These are phyloP conservation scores for Arthroderma sp. DNA, from an alignment of 2,329 filamentous ascomycete genomes.

Conservation along the genomic window DNA sequence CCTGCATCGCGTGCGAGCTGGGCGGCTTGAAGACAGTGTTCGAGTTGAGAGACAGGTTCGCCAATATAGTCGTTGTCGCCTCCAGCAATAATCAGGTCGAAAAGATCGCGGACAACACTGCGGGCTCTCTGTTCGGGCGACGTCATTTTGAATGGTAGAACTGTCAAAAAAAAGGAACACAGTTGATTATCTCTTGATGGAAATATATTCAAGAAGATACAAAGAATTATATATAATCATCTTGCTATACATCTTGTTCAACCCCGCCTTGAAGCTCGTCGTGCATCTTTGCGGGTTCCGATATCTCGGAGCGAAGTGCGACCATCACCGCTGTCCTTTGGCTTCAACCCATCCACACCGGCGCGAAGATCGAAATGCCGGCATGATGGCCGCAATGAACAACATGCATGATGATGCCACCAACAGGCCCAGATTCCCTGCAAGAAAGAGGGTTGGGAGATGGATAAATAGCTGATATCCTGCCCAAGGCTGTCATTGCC, in stretches of 20 bases:
- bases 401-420: background rate
- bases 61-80: conserved; percentile 19
- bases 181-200: no score
- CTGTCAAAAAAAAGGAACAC: no score
- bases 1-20: conserved; percentile 14
- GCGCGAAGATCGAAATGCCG: background rate
- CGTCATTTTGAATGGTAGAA: no score
- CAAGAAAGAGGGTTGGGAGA: background rate
- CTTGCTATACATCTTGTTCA: no score
- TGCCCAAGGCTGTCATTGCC: no score
- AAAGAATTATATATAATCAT: no score
- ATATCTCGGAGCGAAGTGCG: background rate
- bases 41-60: conserved; percentile 18
- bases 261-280: background rate
- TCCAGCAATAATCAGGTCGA: conserved; percentile 17
- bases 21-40: conserved; percentile 20
- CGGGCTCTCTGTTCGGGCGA: background rate
- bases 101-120: conserved; percentile 7
- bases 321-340: background rate
- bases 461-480: background rate
- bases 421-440: no score
- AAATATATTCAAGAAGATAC: no score
- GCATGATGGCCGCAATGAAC: background rate
- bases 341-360: background rate
- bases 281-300: background rate